Evolutionary conservation across 1,284 basidiomycete species (phyloP).

Genomic region (Schizophyllum commune): DNA sequence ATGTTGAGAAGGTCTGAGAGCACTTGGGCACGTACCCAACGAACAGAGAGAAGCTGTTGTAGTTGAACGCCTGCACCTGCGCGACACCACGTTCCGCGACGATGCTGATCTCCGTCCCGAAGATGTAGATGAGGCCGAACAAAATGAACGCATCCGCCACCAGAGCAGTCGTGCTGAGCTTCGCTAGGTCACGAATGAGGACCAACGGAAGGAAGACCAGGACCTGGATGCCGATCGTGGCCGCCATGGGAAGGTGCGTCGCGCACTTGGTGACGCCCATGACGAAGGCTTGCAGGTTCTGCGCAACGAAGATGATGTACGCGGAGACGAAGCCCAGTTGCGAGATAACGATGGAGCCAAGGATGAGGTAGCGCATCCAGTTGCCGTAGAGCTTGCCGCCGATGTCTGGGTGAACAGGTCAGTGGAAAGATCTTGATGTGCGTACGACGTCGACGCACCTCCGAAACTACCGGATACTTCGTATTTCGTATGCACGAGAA

Average conservation of each 20-base stretch:
- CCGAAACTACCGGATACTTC: slow-evolving; percentile 91
- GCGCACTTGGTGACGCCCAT: slow-evolving; percentile 79
- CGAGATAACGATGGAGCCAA: slow-evolving; percentile 83
- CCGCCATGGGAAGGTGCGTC: slow-evolving; percentile 62
- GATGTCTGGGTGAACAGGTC: slow-evolving; percentile 58
- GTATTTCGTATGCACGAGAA: slow-evolving; percentile 86
- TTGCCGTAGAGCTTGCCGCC: slow-evolving; percentile 89
- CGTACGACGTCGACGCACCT: slow-evolving; percentile 37
- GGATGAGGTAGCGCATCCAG: slow-evolving; percentile 88
- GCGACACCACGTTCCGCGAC: slow-evolving; percentile 66
- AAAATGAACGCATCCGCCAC: slow-evolving; percentile 95
- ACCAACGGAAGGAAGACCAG: slow-evolving; percentile 83
- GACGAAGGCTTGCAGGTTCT: slow-evolving; percentile 88
- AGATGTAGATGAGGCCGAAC: slow-evolving; percentile 83
- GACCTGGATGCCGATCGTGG: slow-evolving; percentile 81
- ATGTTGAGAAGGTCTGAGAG: slow-evolving; percentile 1
- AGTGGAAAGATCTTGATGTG: not conserved
- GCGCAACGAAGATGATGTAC: slow-evolving; percentile 94
- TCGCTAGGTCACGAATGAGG: slow-evolving; percentile 85
- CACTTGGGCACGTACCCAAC: slow-evolving; percentile 60
- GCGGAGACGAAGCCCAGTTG: slow-evolving; percentile 88
- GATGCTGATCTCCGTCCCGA: slow-evolving; percentile 68
- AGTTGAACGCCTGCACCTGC: slow-evolving; percentile 86
- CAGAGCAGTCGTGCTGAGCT: slow-evolving; percentile 88
- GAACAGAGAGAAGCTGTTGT: slow-evolving; percentile 82